Percentiles rank a stretch among this genome's conserved stretches.
phyloP scores from a whole-genome alignment of 495 filamentous ascomycete genomes.

The Melanomma pulvis-pyrius region DNA sequence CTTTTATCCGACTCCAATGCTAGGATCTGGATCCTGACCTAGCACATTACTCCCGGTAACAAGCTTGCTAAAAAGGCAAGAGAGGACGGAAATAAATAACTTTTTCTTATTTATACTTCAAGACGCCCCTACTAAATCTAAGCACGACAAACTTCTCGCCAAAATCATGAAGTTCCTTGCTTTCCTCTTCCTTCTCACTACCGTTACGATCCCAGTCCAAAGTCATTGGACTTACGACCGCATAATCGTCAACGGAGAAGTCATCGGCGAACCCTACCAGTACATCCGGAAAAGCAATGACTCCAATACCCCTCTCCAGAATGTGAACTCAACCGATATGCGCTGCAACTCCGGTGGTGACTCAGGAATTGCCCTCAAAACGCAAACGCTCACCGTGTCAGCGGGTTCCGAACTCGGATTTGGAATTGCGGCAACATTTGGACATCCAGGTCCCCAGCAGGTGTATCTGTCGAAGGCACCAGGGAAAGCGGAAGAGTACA shows the following conservation, averaged over 20 bases:
- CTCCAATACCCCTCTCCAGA: slow-evolving; percentile 20
- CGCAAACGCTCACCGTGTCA: slow-evolving; percentile 9
- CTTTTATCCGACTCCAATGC: no score
- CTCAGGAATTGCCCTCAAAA: background rate
- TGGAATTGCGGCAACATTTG: slow-evolving; percentile 10
- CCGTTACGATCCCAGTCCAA: no score
- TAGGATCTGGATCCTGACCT: no score
- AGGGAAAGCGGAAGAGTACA: slow-evolving; percentile 34
- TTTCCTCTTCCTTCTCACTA: no score
- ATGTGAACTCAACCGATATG: slow-evolving; percentile 27
- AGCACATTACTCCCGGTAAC: no score
- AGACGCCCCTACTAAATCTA: no score
- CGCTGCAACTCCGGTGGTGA: slow-evolving; percentile 27
- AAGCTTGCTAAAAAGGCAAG: no score
- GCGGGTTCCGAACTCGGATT: slow-evolving; percentile 24
- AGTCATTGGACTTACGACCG: slow-evolving; percentile 32
- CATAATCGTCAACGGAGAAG: slow-evolving; percentile 32
- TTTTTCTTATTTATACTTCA: no score
- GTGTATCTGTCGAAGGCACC: slow-evolving; percentile 42
- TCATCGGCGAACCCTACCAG: slow-evolving; percentile 23
- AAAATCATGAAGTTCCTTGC: no score
- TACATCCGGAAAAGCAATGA: slow-evolving; percentile 31
- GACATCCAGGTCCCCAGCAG: slow-evolving; percentile 29
- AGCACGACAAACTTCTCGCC: no score
- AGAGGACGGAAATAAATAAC: no score